Conservation (phyloP, 768 basidiomycete species). For the Leucosporidium yakuticum region DNA sequence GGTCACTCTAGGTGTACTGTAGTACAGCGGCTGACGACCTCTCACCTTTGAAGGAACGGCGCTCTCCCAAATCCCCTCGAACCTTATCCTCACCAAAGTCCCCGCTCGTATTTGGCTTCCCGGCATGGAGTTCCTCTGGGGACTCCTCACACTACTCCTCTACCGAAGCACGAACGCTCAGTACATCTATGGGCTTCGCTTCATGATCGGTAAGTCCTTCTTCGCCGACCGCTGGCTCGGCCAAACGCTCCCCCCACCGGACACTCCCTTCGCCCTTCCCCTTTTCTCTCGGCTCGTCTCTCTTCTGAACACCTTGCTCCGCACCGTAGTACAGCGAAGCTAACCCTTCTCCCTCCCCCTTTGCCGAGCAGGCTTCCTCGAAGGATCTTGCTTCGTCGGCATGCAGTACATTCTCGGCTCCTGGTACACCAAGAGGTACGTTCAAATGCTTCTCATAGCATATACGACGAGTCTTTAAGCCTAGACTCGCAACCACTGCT, state of each 20-base stretch:
- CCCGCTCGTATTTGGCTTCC: slow-evolving; percentile 1
- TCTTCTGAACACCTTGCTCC: too few relatives aligned
- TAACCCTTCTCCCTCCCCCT: not conserved
- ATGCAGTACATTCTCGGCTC: not conserved
- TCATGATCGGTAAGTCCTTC: not conserved
- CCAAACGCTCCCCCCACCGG: too few relatives aligned
- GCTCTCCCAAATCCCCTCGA: not conserved
- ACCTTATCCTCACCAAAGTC: not conserved
- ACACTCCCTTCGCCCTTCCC: too few relatives aligned
- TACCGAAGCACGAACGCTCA: not conserved
- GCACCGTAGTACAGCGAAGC: not conserved
- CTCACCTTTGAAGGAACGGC: not conserved
- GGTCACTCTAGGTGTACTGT: not conserved
- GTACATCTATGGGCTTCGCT: not conserved
- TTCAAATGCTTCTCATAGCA: too few relatives aligned
- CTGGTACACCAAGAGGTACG: not conserved
- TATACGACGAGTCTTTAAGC: too few relatives aligned
- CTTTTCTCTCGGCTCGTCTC: too few relatives aligned
- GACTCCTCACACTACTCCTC: not conserved
- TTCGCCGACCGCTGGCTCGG: too few relatives aligned
- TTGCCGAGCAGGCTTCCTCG: not conserved
- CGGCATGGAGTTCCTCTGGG: slow-evolving; percentile 3
- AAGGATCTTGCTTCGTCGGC: not conserved
- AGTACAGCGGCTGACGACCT: not conserved
- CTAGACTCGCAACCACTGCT: too few relatives aligned